Percentiles rank a stretch among this genome's conserved stretches.
Evolutionary conservation across 495 filamentous ascomycete species (phyloP).

Genomic region (Astrothelium macrocarpum): DNA sequence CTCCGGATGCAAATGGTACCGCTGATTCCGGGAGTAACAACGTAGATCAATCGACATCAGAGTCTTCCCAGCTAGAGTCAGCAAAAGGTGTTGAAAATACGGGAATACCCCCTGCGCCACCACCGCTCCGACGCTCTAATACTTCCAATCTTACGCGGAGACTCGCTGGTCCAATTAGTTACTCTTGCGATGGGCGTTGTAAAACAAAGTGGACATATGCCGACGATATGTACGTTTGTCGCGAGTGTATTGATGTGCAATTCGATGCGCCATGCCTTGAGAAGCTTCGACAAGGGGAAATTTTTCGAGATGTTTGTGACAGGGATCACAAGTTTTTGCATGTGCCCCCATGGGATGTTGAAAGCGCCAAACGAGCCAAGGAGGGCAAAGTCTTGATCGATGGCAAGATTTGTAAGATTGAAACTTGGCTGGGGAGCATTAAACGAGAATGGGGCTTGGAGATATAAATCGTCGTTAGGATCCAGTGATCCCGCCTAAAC

Average conservation of each 20-base stretch:
- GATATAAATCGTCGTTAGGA: no score
- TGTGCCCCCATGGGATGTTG: background rate
- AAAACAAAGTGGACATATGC: slow-evolving; percentile 6
- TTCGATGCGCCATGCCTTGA: background rate
- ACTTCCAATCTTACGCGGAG: background rate
- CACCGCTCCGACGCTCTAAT: background rate
- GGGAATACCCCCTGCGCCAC: background rate
- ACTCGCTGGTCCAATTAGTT: background rate
- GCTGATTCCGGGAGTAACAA: background rate
- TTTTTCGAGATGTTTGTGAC: background rate
- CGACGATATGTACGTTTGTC: slow-evolving; percentile 8
- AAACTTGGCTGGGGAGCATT: background rate
- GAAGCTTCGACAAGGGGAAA: slow-evolving; percentile 2
- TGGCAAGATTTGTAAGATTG: background rate
- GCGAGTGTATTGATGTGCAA: slow-evolving; percentile 8
- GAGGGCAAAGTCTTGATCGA: background rate
- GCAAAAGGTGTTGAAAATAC: background rate
- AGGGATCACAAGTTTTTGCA: background rate
- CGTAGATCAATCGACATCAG: background rate
- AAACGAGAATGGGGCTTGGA: slow-evolving; percentile 6
- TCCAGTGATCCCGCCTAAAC: no score
- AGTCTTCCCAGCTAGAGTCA: background rate
- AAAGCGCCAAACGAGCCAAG: background rate
- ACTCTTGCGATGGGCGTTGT: slow-evolving; percentile 1
- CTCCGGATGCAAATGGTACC: background rate